Conservation (phyloP, 1,284 basidiomycete species). For the Amylostereum chailletii region DNA sequence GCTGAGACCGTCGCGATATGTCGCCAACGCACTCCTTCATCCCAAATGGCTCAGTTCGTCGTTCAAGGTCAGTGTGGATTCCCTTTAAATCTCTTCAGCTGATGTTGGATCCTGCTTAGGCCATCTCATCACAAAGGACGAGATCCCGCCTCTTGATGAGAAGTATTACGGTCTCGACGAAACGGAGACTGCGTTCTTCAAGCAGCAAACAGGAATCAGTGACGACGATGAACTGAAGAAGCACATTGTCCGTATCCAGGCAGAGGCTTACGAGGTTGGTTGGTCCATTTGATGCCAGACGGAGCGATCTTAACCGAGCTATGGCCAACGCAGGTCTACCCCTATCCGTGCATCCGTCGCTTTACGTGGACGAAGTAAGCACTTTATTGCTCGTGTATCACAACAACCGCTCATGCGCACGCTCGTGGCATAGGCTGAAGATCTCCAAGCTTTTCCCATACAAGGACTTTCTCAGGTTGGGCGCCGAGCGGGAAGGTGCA, state of each 20-base stretch:
- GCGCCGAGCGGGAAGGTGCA: slow-evolving; percentile 4
- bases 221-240: slow-evolving; percentile 26
- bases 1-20: too few relatives aligned
- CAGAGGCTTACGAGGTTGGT: slow-evolving; percentile 26
- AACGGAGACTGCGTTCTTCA: slow-evolving; percentile 26
- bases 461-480: slow-evolving; percentile 5
- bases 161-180: slow-evolving; percentile 8
- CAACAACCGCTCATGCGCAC: neutral
- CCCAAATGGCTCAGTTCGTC: too few relatives aligned
- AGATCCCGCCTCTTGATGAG: slow-evolving; percentile 4
- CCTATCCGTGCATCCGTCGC: slow-evolving; percentile 8
- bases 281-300: slow-evolving; percentile 12
- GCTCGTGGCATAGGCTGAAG: neutral
- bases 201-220: slow-evolving; percentile 25
- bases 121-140: neutral
- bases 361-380: slow-evolving; percentile 7
- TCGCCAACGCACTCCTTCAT: too few relatives aligned
- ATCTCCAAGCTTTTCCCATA: slow-evolving; percentile 8
- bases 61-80: too few relatives aligned
- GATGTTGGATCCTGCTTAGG: too few relatives aligned
- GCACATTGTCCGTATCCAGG: slow-evolving; percentile 30
- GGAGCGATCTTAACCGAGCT: slow-evolving; percentile 4
- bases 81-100: too few relatives aligned
- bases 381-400: neutral
- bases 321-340: slow-evolving; percentile 4